phyloP scores from a whole-genome alignment of 2,329 filamentous ascomycete species.

The Thermomyces lanuginosus region DNA sequence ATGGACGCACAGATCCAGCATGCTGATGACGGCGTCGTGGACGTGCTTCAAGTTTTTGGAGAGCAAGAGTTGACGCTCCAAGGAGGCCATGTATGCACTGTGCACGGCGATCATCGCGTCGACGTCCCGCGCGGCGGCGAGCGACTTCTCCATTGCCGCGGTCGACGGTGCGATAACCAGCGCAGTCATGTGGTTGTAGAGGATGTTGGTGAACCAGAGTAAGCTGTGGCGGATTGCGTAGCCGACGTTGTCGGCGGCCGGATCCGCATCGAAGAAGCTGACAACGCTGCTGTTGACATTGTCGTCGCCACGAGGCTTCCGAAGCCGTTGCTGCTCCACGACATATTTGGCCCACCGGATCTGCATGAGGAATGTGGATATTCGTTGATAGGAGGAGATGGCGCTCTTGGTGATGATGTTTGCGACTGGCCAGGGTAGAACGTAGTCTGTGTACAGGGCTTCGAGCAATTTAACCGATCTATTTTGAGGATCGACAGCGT shows the following conservation, averaged over 20 bases:
- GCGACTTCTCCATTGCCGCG: slow-evolving; percentile 37
- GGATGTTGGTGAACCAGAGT: slow-evolving; percentile 58
- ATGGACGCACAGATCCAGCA: slow-evolving; percentile 58
- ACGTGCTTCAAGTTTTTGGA: slow-evolving; percentile 54
- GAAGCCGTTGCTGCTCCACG: slow-evolving; percentile 38
- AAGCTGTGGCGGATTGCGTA: slow-evolving; percentile 47
- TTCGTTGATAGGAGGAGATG: slow-evolving; percentile 49
- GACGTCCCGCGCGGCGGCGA: slow-evolving; percentile 52
- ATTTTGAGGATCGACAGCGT: no score
- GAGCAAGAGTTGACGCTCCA: slow-evolving; percentile 55
- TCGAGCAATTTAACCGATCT: slow-evolving; percentile 48
- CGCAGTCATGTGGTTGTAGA: slow-evolving; percentile 62
- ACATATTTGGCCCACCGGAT: slow-evolving; percentile 53
- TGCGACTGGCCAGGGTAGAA: slow-evolving; percentile 46
- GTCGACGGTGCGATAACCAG: slow-evolving; percentile 51
- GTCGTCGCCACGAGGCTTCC: slow-evolving; percentile 20
- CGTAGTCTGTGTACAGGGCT: slow-evolving; percentile 49
- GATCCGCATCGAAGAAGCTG: no score
- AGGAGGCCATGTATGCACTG: slow-evolving; percentile 41
- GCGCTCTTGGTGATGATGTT: slow-evolving; percentile 58
- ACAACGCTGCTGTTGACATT: slow-evolving; percentile 27
- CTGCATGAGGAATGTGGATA: slow-evolving; percentile 66
- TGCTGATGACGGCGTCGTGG: slow-evolving; percentile 52
- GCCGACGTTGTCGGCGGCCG: slow-evolving; percentile 22
- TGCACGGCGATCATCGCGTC: slow-evolving; percentile 67